Conservation (phyloP, 306 rosid species). For the Dalbergia cultrata region DNA sequence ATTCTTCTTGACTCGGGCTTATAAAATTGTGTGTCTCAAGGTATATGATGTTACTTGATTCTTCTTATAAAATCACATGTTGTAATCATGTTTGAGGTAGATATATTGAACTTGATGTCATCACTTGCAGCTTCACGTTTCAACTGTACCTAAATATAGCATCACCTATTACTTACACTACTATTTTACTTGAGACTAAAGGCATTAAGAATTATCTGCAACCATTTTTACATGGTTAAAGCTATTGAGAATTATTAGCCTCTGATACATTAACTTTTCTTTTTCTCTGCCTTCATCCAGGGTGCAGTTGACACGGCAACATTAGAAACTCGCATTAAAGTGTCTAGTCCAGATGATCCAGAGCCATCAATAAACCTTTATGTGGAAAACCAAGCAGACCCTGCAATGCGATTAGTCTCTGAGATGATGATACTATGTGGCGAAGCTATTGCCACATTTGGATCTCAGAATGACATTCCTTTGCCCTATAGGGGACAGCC, state of each 20-base stretch:
- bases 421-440: slow-evolving; percentile 99
- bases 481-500: slow-evolving; percentile 99
- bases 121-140: slow-evolving; percentile 31
- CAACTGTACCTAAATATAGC: slow-evolving; percentile 27
- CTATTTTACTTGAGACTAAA: neutral
- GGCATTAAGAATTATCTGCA: neutral
- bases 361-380: slow-evolving; percentile 85
- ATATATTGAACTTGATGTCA: slow-evolving; percentile 19
- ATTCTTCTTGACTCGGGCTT: slow-evolving; percentile 7
- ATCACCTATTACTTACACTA: slow-evolving; percentile 29
- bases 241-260: slow-evolving; percentile 35
- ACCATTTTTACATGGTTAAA: neutral
- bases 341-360: slow-evolving; percentile 82
- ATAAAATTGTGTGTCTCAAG: slow-evolving; percentile 24
- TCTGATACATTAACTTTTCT: slow-evolving; percentile 37
- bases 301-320: slow-evolving; percentile 87
- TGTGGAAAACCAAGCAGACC: slow-evolving; percentile 95
- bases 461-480: slow-evolving; percentile 80
- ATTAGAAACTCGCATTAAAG: slow-evolving; percentile 89
- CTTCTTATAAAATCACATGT: slow-evolving; percentile 8
- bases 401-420: slow-evolving; percentile 94
- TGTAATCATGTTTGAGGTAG: slow-evolving; percentile 27
- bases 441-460: slow-evolving; percentile 88
- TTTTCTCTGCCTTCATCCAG: slow-evolving; percentile 58
- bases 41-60: slow-evolving; percentile 1